These are phyloP conservation scores for Ceratocystis papillata DNA, from an alignment of 2,329 filamentous ascomycete species.

Conservation along the genomic window DNA sequence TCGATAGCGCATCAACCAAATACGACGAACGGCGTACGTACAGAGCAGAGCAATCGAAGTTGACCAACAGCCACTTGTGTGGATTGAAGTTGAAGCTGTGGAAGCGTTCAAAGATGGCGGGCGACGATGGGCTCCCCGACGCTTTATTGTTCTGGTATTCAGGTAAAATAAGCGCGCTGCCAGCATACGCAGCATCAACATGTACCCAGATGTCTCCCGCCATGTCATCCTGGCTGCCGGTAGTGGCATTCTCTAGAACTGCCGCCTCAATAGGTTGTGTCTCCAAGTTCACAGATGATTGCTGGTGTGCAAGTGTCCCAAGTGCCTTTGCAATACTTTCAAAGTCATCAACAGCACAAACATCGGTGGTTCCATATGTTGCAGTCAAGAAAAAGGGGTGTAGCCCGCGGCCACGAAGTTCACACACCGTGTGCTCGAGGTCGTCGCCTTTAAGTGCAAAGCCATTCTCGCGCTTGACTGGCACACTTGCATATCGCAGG, in stretches of 20 bases:
- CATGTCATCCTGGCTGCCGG: conserved; percentile 27
- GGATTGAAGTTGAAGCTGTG: conserved; percentile 93
- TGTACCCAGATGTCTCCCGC: conserved; percentile 68
- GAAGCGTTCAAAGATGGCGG: conserved; percentile 48
- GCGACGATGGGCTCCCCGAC: conserved; percentile 36
- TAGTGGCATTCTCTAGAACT: conserved; percentile 23
- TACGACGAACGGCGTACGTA: conserved; percentile 65
- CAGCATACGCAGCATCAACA: conserved; percentile 87
- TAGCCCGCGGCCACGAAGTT: conserved; percentile 56
- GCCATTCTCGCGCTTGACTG: conserved; percentile 49
- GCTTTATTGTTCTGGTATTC: conserved; percentile 63
- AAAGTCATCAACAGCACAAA: conserved; percentile 79
- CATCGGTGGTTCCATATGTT: conserved; percentile 76
- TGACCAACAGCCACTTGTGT: conserved; percentile 94
- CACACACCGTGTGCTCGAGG: conserved; percentile 51
- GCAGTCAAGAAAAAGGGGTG: conserved; percentile 80
- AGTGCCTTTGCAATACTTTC: conserved; percentile 49
- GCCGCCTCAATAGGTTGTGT: neutral
- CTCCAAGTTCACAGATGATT: neutral
- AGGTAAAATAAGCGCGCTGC: conserved; percentile 68
- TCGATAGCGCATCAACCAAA: conserved; percentile 68
- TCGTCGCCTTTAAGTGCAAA: conserved; percentile 59
- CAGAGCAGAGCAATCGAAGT: conserved; percentile 76
- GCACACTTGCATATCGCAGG: conserved; percentile 64
- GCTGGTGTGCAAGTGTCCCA: neutral